Conservation (phyloP, 805 yeast species). For the Kodamaea lidongshanica region DNA sequence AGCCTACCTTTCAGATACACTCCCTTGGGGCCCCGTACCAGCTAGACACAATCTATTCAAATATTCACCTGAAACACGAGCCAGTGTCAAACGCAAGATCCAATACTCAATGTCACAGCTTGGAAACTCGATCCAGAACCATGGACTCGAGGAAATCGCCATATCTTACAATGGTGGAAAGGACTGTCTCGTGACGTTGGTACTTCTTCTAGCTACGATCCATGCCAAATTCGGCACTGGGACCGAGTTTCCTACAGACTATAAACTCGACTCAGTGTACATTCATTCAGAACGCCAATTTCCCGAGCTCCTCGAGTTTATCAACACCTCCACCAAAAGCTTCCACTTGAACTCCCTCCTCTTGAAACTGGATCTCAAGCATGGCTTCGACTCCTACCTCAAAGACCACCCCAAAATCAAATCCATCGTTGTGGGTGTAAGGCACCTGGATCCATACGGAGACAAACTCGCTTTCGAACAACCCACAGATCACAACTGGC, state of each 20-base stretch:
- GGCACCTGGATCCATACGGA: conserved; percentile 86
- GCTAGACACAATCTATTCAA: conserved; percentile 14
- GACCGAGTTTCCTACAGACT: conserved; percentile 19
- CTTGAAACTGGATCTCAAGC: conserved; percentile 48
- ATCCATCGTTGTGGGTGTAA: conserved; percentile 80
- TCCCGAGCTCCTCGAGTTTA: conserved; percentile 61
- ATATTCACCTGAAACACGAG: conserved; percentile 17
- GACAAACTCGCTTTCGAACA: conserved; percentile 52
- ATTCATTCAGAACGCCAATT: conserved; percentile 73
- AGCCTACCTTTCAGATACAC: conserved; percentile 23
- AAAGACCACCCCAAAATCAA: conserved; percentile 45
- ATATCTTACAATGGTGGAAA: conserved; percentile 94
- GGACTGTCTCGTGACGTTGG: conserved; percentile 86
- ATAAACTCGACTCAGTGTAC: conserved; percentile 56
- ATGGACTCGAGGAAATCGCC: conserved; percentile 50
- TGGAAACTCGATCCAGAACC: conserved; percentile 22
- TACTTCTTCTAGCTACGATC: conserved; percentile 59
- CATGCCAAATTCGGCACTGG: conserved; percentile 19
- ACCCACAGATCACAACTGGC: conserved; percentile 87
- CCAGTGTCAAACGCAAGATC: conserved; percentile 24
- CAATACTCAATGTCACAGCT: conserved; percentile 23
- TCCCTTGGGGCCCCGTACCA: conserved; percentile 23
- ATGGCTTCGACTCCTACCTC: conserved; percentile 65
- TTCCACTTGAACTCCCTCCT: conserved; percentile 50
- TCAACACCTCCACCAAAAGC: conserved; percentile 43